Conservation (phyloP, 179 eudicot genomes). For the Pouteria campechiana region DNA sequence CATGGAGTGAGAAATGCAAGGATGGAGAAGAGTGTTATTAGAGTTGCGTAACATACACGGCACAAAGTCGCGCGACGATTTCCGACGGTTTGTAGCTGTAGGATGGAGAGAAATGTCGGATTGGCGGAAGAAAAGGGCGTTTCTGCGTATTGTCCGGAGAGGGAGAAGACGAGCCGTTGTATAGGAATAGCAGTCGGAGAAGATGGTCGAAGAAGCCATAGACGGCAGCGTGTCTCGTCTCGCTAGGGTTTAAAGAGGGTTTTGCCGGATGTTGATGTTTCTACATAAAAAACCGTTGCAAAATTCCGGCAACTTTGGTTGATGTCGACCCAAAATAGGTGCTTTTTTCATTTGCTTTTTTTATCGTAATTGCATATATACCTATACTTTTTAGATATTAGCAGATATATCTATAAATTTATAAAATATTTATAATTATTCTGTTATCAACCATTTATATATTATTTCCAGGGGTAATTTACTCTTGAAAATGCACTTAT, state of each 20-base stretch:
- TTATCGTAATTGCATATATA: too few species aligned
- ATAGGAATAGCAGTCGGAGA: slow-evolving; percentile 31
- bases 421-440: too few species aligned
- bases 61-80: slow-evolving; percentile 9
- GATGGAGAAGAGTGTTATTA: slow-evolving; percentile 12
- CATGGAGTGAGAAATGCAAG: slow-evolving; percentile 5
- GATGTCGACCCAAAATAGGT: too few species aligned
- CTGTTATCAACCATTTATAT: too few species aligned
- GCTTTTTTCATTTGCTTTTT: too few species aligned
- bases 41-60: slow-evolving; percentile 12
- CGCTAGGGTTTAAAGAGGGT: slow-evolving; percentile 2
- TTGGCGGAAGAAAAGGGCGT: slow-evolving; percentile 16
- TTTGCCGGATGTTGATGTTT: too few species aligned
- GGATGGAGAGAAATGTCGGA: slow-evolving; percentile 8
- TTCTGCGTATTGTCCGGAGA: slow-evolving; percentile 4
- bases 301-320: too few species aligned
- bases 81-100: slow-evolving; percentile 1
- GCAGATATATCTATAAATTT: too few species aligned
- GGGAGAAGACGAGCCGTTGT: slow-evolving; percentile 36
- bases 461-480: too few species aligned
- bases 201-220: slow-evolving; percentile 20
- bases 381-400: too few species aligned
- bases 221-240: slow-evolving; percentile 12
- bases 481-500: too few species aligned
- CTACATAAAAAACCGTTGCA: too few species aligned